Base-by-base conservation (phyloP, 1,284 basidiomycete species). In the Ceratobasidium sp. region DNA sequence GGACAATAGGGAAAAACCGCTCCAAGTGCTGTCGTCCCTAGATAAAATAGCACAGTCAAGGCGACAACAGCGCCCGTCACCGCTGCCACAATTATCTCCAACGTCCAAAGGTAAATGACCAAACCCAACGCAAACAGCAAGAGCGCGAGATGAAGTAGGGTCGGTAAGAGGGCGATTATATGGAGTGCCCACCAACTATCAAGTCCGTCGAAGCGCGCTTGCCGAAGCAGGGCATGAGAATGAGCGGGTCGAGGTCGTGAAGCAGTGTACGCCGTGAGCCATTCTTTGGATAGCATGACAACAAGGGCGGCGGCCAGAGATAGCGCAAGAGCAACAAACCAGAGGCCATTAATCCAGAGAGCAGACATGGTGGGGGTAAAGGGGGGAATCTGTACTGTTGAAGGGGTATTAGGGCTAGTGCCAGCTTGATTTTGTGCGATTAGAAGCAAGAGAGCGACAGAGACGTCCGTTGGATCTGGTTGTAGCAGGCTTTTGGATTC, bases 281-380 rank as follows among this genome's bases (percentile, higher is more conserved):
- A 78, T 74, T 78, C 68, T 60, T 78, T 78, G 44, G 69, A 69
- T 18, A 78, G 48, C 69, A 78, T 74, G 7, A 55, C 50, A 50
- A 78, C 33, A 14, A 78, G 59, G n/a, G 77, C 68, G 18, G 69
- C 44, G 14, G 60, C 48, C 12, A 78, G 59, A 44, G 69, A 73
- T 14, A 78, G 35, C 3, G 50, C 48, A 20, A 78, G 70, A 16
- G 77, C 62, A 30, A 50, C 70, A 44, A 73, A 78, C 77, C 77
- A 78, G 8, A 78, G 70, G 3, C 77, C 60, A 35, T 78, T 78
- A 18, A 78, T 64, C 68, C 69, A 64, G 5, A 73, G 69, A 16
- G 77, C 60, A 41, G 57, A 62, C 4, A 4, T 52, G 27, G 77
- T 10, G n/a, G 68, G 62, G 35, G 68, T 59, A 38, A 74, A 71